These are phyloP conservation scores for Backusella luteola DNA, from an alignment of 192 early-diverging fungal species.

Conservation along the genomic window DNA sequence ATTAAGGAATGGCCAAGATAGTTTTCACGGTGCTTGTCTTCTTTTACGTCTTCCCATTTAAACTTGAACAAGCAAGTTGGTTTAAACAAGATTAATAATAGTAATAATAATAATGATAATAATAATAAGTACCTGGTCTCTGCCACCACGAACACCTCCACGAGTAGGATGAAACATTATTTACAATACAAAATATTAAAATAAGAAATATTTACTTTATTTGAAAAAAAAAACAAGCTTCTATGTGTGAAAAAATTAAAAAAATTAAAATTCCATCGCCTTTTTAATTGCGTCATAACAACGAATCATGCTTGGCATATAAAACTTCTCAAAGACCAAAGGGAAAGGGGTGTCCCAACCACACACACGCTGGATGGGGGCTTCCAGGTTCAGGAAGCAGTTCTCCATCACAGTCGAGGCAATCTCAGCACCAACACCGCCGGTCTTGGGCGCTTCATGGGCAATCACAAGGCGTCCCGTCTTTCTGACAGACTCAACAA, in stretches of 20 bases:
- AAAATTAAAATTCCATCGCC: constrained; percentile 65
- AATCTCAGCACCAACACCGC: constrained; percentile 91
- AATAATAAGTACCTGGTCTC: constrained; percentile 29
- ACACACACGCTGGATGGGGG: constrained; percentile 87
- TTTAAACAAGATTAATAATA: background rate
- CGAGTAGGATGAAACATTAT: constrained; percentile 36
- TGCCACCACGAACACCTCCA: constrained; percentile 37
- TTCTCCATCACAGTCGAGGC: constrained; percentile 84
- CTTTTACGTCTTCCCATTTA: constrained; percentile 60
- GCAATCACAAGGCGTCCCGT: constrained; percentile 91
- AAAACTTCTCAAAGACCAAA: constrained; percentile 90
- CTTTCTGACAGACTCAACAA: constrained; percentile 87
- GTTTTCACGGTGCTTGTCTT: constrained; percentile 77
- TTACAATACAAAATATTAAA: constrained; percentile 3
- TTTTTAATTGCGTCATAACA: constrained; percentile 88
- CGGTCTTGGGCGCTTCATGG: constrained; percentile 90
- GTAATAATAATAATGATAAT: background rate
- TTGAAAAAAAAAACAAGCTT: background rate
- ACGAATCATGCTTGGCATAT: constrained; percentile 83
- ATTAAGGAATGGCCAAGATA: constrained; percentile 81
- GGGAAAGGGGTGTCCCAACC: constrained; percentile 93
- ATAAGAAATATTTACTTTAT: background rate
- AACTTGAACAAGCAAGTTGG: constrained; percentile 33
- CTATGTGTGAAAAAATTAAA: background rate
- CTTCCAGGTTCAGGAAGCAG: constrained; percentile 89